A percentile compares a stretch with the other conserved stretches of the same genome.
These are phyloP conservation scores for Arachnomyces sp. DNA, from an alignment of 2,329 filamentous ascomycete genomes.

Conservation along the genomic window DNA sequence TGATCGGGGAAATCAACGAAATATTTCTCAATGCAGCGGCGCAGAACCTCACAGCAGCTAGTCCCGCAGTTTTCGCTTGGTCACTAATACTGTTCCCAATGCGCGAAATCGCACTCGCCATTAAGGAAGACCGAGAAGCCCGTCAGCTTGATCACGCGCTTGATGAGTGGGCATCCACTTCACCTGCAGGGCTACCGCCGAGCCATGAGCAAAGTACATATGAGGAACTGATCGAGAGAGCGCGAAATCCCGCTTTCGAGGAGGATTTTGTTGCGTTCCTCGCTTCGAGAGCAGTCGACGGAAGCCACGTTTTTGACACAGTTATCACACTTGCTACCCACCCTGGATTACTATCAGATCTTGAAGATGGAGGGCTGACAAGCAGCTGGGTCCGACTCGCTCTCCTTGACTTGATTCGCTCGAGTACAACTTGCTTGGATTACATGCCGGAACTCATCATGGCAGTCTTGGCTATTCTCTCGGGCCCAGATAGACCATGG, in stretches of 20 bases:
- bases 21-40: conserved; percentile 56
- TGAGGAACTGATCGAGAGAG: conserved; percentile 40
- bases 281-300: conserved; percentile 39
- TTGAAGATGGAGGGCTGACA: conserved; percentile 44
- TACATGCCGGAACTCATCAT: conserved; percentile 66
- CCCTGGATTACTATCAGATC: conserved; percentile 41
- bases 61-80: conserved; percentile 74
- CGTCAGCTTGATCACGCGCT: conserved; percentile 35
- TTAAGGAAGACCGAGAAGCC: conserved; percentile 47
- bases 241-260: conserved; percentile 30
- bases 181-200: conserved; percentile 21
- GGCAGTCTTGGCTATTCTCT: conserved; percentile 57
- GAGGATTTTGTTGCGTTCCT: conserved; percentile 43
- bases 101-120: conserved; percentile 53
- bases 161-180: conserved; percentile 32
- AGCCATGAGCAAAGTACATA: conserved; percentile 34
- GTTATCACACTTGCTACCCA: conserved; percentile 37
- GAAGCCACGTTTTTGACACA: conserved; percentile 41
- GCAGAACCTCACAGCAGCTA: conserved; percentile 52
- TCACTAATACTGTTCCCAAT: conserved; percentile 64
- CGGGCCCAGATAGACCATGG: conserved; percentile 27
- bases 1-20: conserved; percentile 64
- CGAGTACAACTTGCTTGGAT: conserved; percentile 56
- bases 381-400: conserved; percentile 55
- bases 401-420: conserved; percentile 63